Base-by-base conservation (phyloP, 805 yeast species). In the Yamadazyma endophytica region DNA sequence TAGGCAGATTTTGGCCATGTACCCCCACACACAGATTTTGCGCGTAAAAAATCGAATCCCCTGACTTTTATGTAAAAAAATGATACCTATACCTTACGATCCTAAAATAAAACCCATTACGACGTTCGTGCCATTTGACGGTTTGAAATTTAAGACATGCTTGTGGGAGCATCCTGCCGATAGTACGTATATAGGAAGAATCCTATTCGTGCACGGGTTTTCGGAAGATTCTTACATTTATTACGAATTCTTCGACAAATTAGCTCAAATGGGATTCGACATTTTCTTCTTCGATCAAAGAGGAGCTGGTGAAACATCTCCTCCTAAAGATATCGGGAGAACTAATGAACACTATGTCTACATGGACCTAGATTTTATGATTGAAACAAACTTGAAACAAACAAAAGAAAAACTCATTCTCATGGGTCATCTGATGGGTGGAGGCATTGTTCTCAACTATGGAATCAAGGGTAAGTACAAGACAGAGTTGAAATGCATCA, bases 391-490 rank as follows among this genome's bases (percentile, higher is more conserved):
- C 31, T 44, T 68, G 14, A 64, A 67, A 13, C 53, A 52, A 5
- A 50, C 52, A 16, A 26, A 35, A 3, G 64, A 61, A 28, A 71
- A 71, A 39, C 43, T 82, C 19, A 69, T 62, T 43, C 47, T 84
- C 27, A 61, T 72, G 47, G 88, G 90, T 1, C 86, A 79, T 42
- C 82, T 88, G 7, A 82, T 84, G 89, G 95, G 95, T 30, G 90
- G 90, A 13, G 89, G 82, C 0, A 75, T 83, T 30, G 62, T 61
- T 0, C 57, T 83, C 35, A 79, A 78, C 52, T 82, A 83, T 50
- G 77, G 74, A 3, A 64, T 75, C 21, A 48, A 50, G 19, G 89
- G 89, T 2, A 70, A 61, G 36, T 56, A 67, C 46, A 64, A 56
- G 26, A 64, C 69, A 17, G 44, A 64, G 13, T 37, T 83, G 16